phyloP scores from a whole-genome alignment of 1,284 basidiomycete genomes.

The Blastosporella zonata region DNA sequence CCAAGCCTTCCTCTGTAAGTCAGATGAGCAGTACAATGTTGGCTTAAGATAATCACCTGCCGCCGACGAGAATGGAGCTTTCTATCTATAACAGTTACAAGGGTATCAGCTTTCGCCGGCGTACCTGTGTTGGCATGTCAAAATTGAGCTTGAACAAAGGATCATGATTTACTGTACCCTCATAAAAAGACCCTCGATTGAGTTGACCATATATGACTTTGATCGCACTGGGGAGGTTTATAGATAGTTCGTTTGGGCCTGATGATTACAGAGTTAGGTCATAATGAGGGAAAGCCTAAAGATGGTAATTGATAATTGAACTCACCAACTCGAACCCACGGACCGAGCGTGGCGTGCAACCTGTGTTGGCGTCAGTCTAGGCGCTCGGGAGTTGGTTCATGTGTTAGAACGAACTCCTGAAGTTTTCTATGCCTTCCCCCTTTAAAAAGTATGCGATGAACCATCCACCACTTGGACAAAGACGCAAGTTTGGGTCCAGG shows the following conservation, averaged over 20 bases:
- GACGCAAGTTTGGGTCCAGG: conserved; percentile 8
- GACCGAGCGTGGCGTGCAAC: conserved; percentile 7
- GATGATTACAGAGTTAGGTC: no score
- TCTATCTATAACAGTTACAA: conserved; percentile 7
- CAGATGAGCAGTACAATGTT: not conserved
- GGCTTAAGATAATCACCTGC: not conserved
- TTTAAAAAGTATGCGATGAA: conserved; percentile 8
- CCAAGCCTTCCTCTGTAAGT: not conserved
- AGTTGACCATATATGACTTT: not conserved
- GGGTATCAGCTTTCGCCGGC: conserved; percentile 5
- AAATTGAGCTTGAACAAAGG: no score
- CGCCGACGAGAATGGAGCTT: conserved; percentile 1
- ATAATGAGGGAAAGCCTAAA: no score
- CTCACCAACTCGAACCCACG: conserved; percentile 12
- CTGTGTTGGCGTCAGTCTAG: no score
- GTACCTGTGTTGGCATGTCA: no score
- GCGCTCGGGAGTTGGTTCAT: no score
- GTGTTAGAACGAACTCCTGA: conserved; percentile 9
- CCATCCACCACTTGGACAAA: conserved; percentile 11
- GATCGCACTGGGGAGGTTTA: not conserved
- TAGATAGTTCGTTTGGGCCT: conserved; percentile 9
- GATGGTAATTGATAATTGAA: no score
- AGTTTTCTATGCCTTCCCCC: conserved; percentile 6
- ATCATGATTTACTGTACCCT: no score
- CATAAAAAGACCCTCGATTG: no score